Evolutionary conservation across 1,139 yeast genomes (phyloP).

Genomic region (Yamadazyma sp.): DNA sequence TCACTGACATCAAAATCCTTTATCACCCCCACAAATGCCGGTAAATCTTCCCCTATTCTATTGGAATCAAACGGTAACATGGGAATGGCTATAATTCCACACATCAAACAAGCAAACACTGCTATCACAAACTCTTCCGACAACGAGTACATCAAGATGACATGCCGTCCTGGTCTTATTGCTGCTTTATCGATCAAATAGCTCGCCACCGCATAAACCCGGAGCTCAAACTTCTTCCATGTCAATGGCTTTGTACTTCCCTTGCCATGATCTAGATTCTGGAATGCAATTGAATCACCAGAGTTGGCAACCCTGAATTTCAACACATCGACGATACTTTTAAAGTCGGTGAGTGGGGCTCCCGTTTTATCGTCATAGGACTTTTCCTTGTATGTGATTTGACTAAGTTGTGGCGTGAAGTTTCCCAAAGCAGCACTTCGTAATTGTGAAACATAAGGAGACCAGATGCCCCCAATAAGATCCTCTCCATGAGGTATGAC

Average conservation of each 20-base stretch:
- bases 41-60: slow-evolving; percentile 72
- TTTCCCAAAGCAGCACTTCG: slow-evolving; percentile 49
- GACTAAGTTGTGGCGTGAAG: slow-evolving; percentile 62
- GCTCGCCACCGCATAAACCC: slow-evolving; percentile 70
- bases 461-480: slow-evolving; percentile 82
- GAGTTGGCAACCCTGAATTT: slow-evolving; percentile 76
- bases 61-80: slow-evolving; percentile 71
- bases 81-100: slow-evolving; percentile 83
- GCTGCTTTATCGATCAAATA: slow-evolving; percentile 53
- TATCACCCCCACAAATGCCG: slow-evolving; percentile 64
- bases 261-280: slow-evolving; percentile 59
- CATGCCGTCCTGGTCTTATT: slow-evolving; percentile 66
- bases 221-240: slow-evolving; percentile 82
- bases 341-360: slow-evolving; percentile 70
- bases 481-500: slow-evolving; percentile 79
- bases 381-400: slow-evolving; percentile 69
- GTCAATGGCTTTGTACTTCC: slow-evolving; percentile 58
- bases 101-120: slow-evolving; percentile 78
- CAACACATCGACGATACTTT: slow-evolving; percentile 68
- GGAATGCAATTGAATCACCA: slow-evolving; percentile 80
- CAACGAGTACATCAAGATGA: slow-evolving; percentile 80
- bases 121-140: slow-evolving; percentile 87
- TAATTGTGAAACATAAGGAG: slow-evolving; percentile 61
- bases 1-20: slow-evolving; percentile 71
- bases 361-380: slow-evolving; percentile 79